These are phyloP conservation scores for Cardiospermum halicacabum DNA, from an alignment of 345 rosid genomes.

Conservation along the genomic window DNA sequence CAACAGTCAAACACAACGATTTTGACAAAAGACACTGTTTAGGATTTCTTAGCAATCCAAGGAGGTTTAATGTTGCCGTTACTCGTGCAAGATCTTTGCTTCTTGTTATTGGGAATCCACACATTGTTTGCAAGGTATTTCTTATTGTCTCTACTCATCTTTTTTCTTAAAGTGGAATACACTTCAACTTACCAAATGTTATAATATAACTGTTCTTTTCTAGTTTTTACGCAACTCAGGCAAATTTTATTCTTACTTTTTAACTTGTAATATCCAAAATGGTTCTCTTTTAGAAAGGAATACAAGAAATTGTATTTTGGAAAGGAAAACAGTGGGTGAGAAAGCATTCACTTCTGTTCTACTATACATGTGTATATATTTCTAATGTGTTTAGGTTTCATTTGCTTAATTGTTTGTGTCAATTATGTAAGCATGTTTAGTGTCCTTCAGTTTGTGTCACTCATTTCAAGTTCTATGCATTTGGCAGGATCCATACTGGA, in stretches of 20 bases:
- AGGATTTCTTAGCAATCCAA: conserved; percentile 83
- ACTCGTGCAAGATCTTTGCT: conserved; percentile 80
- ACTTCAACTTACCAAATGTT: neutral
- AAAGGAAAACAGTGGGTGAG: neutral
- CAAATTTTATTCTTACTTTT: neutral
- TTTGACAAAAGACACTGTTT: conserved; percentile 62
- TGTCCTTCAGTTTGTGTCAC: neutral
- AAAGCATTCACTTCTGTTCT: neutral
- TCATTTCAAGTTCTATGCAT: neutral
- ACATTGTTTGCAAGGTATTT: conserved; percentile 68
- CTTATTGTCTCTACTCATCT: neutral
- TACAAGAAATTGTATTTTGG: neutral
- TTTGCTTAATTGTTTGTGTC: neutral
- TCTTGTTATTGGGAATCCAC: conserved; percentile 77
- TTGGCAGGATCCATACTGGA: conserved; percentile 70
- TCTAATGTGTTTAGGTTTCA: neutral
- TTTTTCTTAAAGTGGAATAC: neutral
- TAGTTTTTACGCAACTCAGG: too few species aligned
- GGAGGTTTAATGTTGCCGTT: conserved; percentile 85
- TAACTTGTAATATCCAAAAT: neutral
- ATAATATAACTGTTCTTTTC: too few species aligned
- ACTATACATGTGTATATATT: neutral
- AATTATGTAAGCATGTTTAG: neutral
- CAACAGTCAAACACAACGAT: conserved; percentile 73
- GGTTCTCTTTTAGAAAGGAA: neutral